Base-by-base conservation (phyloP, 2,329 filamentous ascomycete species). In the Aspergillus chevalieri region DNA sequence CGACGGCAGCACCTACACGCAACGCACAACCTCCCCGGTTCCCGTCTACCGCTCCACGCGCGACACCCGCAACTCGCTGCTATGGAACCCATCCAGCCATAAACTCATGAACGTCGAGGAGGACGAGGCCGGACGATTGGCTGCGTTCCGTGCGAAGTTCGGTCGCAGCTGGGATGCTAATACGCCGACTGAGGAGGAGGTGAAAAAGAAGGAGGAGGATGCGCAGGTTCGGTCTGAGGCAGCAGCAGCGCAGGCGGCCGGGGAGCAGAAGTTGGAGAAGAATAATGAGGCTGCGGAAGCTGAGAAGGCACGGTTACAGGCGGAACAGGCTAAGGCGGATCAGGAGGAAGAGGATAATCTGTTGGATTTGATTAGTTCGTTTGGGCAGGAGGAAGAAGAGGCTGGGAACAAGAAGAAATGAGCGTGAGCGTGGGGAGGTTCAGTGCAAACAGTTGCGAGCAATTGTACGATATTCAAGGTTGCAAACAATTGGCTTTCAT, bases 81-180 rank as follows among this genome's bases (percentile, higher is more conserved):
- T 95, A 47, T 98, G 93, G 93, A 93, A 97, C 69, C 93, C 93
- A 0, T 84, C 78, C 51, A 85, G 87, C 58, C 83, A 84, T 71
- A 86, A 86, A 54, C 77, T 98, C 62, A 76, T 85, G 66, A 95
- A 93, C 68, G 80, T 96, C 50, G 93, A 98, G 74, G 84, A 94
- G 55, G 93, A 98, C 69, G 93, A 97, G 78, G 92, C 93, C 3
- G 93, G 93, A 15, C 83, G 87, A 65, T 74, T 98, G 63, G 87
- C 85, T 47, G 87, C 88, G 48, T 98, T 98, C 76, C 80, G 93
- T 62, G 80, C 80, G 53, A 81, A 87, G 50, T 98, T 91, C 75
- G 93, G 93, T 22, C 78, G 86, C 51, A 83, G 83, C 9, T 98
- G 88, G 78, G 93, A 98, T 73, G 76, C 81, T 21, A 71, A 65